These are phyloP conservation scores for Penicillium aurantiogriseum DNA, from an alignment of 2,329 filamentous ascomycete genomes.

Conservation along the genomic window DNA sequence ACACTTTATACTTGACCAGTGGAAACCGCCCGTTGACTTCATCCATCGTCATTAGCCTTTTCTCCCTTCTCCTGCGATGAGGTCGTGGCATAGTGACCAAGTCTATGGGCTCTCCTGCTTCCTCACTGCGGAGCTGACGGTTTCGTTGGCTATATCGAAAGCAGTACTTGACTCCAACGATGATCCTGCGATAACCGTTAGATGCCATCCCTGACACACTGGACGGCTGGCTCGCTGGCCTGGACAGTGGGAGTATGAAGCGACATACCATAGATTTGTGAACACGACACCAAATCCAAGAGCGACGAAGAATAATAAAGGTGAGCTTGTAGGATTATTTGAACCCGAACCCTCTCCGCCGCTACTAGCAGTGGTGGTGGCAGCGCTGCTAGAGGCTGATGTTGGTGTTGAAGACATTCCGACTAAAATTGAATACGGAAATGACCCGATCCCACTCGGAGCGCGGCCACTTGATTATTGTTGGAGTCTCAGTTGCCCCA, in stretches of 20 bases:
- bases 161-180: conserved; percentile 98
- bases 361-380: conserved; percentile 28
- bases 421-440: not conserved
- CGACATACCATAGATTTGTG: conserved; percentile 89
- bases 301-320: conserved; percentile 87
- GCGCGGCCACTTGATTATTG: not conserved
- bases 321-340: conserved; percentile 63
- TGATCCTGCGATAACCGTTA: conserved; percentile 69
- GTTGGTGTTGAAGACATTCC: conserved; percentile 33
- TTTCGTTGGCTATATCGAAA: conserved; percentile 97
- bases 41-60: conserved; percentile 99
- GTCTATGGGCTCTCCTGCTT: conserved; percentile 85
- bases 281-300: conserved; percentile 97
- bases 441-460: not conserved
- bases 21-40: conserved; percentile 98
- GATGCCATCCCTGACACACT: not conserved
- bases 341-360: conserved; percentile 33
- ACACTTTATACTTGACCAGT: conserved; percentile 92
- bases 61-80: conserved; percentile 84
- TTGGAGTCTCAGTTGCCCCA: conserved; percentile 1
- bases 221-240: not conserved
- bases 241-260: not conserved
- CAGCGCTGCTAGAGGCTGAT: conserved; percentile 26
- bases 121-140: conserved; percentile 70
- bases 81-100: conserved; percentile 80